Percentiles rank a stretch among this genome's conserved stretches.
phyloP scores from a whole-genome alignment of 768 basidiomycete species.

The Russula emetica region DNA sequence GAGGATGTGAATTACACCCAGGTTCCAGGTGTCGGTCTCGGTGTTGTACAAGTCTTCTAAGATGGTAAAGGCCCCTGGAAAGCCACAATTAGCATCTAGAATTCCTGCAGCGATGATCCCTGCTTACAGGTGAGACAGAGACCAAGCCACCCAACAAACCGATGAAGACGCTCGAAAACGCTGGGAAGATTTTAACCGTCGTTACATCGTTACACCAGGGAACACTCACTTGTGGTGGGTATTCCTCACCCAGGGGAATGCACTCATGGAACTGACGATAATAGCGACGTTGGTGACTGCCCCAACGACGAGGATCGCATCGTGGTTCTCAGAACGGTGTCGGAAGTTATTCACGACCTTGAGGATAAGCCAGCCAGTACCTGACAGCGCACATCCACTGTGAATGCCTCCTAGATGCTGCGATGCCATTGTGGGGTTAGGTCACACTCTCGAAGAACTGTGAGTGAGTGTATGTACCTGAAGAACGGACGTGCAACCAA shows the following conservation, averaged over 20 bases:
- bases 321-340: slow-evolving; percentile 35
- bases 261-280: slow-evolving; percentile 37
- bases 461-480: too few species aligned
- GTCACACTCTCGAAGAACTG: too few species aligned
- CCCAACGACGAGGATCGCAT: slow-evolving; percentile 38
- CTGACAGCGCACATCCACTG: slow-evolving; percentile 42
- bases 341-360: slow-evolving; percentile 38
- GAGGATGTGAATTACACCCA: slow-evolving; percentile 34
- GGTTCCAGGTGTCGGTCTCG: slow-evolving; percentile 36
- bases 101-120: background rate
- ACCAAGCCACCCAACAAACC: slow-evolving; percentile 42
- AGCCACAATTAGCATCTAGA: slow-evolving; percentile 12
- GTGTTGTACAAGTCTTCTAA: slow-evolving; percentile 39
- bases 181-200: slow-evolving; percentile 31
- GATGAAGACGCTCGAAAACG: slow-evolving; percentile 43
- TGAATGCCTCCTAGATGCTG: slow-evolving; percentile 45
- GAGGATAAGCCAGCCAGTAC: slow-evolving; percentile 38
- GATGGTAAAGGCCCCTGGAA: slow-evolving; percentile 42
- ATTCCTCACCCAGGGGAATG: slow-evolving; percentile 44
- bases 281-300: slow-evolving; percentile 40
- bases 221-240: slow-evolving; percentile 41
- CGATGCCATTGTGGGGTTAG: slow-evolving; percentile 8
- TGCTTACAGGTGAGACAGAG: slow-evolving; percentile 29
- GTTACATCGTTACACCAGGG: background rate
- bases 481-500: slow-evolving; percentile 68